Evolutionary conservation across 495 filamentous ascomycete genomes (phyloP).

Genomic region (Cercophora scortea): DNA sequence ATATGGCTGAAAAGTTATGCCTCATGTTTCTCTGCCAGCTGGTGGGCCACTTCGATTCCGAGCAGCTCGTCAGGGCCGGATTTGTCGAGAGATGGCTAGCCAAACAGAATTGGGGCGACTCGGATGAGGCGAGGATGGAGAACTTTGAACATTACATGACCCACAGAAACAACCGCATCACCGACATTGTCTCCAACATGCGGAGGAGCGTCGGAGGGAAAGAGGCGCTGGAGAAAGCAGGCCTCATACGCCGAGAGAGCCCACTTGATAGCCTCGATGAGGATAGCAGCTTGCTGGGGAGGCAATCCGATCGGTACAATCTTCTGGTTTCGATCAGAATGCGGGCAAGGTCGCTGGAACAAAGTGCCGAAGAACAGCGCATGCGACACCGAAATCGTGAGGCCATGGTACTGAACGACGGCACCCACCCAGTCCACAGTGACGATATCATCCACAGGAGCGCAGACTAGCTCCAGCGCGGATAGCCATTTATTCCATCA

Average conservation of each 20-base stretch:
- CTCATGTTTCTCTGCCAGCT: conserved; percentile 39
- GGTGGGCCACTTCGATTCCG: conserved; percentile 30
- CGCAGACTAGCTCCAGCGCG: conserved; percentile 13
- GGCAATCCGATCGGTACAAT: conserved; percentile 15
- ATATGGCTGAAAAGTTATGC: conserved; percentile 43
- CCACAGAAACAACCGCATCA: conserved; percentile 36
- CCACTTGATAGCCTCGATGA: conserved; percentile 12
- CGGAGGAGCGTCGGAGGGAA: conserved; percentile 27
- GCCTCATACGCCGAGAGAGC: conserved; percentile 22
- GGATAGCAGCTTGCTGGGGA: conserved; percentile 1
- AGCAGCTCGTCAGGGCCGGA: conserved; percentile 36
- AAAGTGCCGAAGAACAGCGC: conserved; percentile 43
- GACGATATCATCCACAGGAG: conserved; percentile 50
- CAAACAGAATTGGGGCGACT: conserved; percentile 47
- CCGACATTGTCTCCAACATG: conserved; percentile 32
- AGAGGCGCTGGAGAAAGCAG: conserved; percentile 32
- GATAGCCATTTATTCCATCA: not conserved
- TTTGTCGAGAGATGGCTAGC: conserved; percentile 51
- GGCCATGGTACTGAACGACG: conserved; percentile 59
- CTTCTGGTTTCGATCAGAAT: conserved; percentile 27
- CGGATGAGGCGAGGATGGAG: conserved; percentile 29
- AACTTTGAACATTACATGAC: conserved; percentile 39
- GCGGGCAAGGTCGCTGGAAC: conserved; percentile 32
- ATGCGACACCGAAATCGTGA: conserved; percentile 49
- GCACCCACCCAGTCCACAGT: conserved; percentile 45